Evolutionary conservation across 1,284 basidiomycete species (phyloP), one percentile per base, ranked within the genome.

Genomic region (Thecaphora thlaspeos): DNA sequence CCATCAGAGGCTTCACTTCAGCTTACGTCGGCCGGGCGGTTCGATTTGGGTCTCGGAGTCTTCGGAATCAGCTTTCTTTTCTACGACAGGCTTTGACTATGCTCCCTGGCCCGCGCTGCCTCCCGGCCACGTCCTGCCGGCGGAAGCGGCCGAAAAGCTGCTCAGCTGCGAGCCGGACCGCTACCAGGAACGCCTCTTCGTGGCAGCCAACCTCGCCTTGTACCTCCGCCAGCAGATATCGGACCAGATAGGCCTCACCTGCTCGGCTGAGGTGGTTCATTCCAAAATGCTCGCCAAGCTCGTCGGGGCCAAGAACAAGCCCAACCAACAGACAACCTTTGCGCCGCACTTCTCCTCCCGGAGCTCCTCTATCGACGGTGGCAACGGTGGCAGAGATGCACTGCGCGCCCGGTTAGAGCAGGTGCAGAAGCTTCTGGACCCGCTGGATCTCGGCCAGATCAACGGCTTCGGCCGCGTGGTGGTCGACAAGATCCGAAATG

Each of bases 211-310:
- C 26, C 56, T 80, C 0, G 78, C 78, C 2, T 46, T 46, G 24
- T 70, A 76, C 43, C 51, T 80, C 5, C 57, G 79, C 9, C 50
- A 59, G 3, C 46, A 66, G 9, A 71, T 80, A 18, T 57, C 59
- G n/a, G 42, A 62, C n/a, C 53, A 75, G 30, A 61, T 79, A 17
- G 73, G 73, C 2, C 67, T 80, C 36, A 77, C 76, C 2, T 75
- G 76, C 12, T 79, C 77, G 2, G 79, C 75, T 0, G 79, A 79
- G 0, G 65, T 80, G 10, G 73, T 75, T 10, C 68, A 67, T 9
- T 61, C 57, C 57, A 80, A 80, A 53, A 60, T 71, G 17, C 47
- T 79, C 8, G 69, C 77, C 12, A 80, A 80, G 66, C 61, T 79
- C 12, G 67, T 77, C 10, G 75, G 71, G 3, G 57, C 62, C 11